Conservation (phyloP, 192 early-diverging fungal species). For the Gaertneriomyces sp. region DNA sequence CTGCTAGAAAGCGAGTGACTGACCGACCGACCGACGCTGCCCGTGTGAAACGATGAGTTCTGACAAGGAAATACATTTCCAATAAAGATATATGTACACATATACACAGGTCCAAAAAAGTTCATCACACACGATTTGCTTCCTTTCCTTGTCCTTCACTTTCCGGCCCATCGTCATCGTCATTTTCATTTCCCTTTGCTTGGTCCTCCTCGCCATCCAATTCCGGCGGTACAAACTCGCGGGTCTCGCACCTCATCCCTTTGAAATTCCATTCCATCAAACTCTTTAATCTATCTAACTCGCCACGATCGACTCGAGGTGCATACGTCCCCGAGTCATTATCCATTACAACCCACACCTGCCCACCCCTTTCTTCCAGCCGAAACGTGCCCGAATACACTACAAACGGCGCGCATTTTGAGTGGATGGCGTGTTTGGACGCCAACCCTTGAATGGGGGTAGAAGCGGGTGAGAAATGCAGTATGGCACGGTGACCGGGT, state of each 20-base stretch:
- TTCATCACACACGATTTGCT: neutral
- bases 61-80: too few species aligned
- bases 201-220: neutral
- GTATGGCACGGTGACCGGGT: neutral
- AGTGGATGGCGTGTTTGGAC: slow-evolving; percentile 27
- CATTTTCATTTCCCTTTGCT: neutral
- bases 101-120: too few species aligned
- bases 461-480: slow-evolving; percentile 27
- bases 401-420: slow-evolving; percentile 5
- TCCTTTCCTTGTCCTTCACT: neutral
- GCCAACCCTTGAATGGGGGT: slow-evolving; percentile 7
- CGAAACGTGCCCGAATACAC: slow-evolving; percentile 25
- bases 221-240: slow-evolving; percentile 9
- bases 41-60: too few species aligned
- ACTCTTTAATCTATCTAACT: slow-evolving; percentile 7
- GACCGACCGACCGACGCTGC: too few species aligned
- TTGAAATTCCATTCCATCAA: slow-evolving; percentile 24
- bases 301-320: slow-evolving; percentile 18
- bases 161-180: neutral
- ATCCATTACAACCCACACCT: slow-evolving; percentile 13
- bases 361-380: slow-evolving; percentile 7
- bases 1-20: too few species aligned
- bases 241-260: neutral
- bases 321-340: slow-evolving; percentile 29
- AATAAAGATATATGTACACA: too few species aligned